These are phyloP conservation scores for Canavalia gladiata DNA, from an alignment of 306 rosid genomes.

Conservation along the genomic window DNA sequence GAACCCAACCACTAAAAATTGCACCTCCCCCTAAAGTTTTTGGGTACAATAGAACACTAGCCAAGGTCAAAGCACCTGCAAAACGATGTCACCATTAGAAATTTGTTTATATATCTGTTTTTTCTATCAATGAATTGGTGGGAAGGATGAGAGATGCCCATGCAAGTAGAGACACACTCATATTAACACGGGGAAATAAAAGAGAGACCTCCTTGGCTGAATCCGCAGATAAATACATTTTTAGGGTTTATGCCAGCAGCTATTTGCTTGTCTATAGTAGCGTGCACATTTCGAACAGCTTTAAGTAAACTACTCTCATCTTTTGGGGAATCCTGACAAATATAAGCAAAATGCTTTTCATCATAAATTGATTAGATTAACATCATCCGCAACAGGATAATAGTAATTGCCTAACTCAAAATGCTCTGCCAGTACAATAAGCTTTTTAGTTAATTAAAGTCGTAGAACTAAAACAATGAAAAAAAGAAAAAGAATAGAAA, in stretches of 20 bases:
- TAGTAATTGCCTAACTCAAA: conserved; percentile 15
- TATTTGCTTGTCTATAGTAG: conserved; percentile 84
- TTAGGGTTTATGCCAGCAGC: conserved; percentile 81
- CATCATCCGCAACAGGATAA: conserved; percentile 34
- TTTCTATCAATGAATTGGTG: conserved; percentile 12
- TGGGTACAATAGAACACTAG: conserved; percentile 87
- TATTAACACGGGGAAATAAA: conserved; percentile 17
- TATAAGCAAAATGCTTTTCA: conserved; percentile 8
- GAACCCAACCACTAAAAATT: conserved; percentile 91
- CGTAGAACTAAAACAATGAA: not conserved
- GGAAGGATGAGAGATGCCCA: conserved; percentile 8
- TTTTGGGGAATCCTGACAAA: conserved; percentile 74
- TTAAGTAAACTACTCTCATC: conserved; percentile 73
- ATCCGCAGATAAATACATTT: conserved; percentile 86
- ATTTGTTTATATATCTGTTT: conserved; percentile 4
- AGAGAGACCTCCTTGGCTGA: conserved; percentile 90
- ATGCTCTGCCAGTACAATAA: conserved; percentile 28
- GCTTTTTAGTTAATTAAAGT: conserved; percentile 16
- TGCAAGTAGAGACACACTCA: not conserved
- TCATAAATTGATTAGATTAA: conserved; percentile 23
- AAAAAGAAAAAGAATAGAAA: not conserved
- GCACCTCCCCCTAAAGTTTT: conserved; percentile 93
- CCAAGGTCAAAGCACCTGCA: conserved; percentile 88
- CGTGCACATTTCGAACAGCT: conserved; percentile 84
- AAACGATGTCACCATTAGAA: conserved; percentile 24